Base-by-base conservation (phyloP, 1,284 basidiomycete species). In the Limonomyces culmigenus region DNA sequence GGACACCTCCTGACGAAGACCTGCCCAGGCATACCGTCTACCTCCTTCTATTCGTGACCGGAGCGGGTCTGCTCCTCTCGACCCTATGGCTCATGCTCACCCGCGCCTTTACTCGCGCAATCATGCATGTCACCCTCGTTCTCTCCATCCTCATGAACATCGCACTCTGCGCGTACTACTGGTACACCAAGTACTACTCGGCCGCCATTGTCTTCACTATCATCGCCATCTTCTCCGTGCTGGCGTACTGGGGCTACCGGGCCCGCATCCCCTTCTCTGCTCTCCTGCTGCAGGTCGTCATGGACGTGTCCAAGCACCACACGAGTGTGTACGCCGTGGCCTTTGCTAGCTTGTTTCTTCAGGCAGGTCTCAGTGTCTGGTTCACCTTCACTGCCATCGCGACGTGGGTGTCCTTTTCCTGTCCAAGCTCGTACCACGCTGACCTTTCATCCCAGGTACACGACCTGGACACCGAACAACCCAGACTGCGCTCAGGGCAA, bases 241-340 rank as follows among this genome's bases (percentile, higher is more conserved):
- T 77, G 14, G 61, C 74, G 4, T 83, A 83, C 56, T 77, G 62
- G 39, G 75, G 74, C 4, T 76, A 71, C 51, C 64, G 66, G 31
- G 64, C 68, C 4, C 67, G 84, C 17, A 89, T 92, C 38, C 85
- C 85, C 0, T 58, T 92, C 3, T 77, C 81, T 2, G 73, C 76
- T 14, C 55, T 88, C 5, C 63, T 89, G 4, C 64, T 91, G 3
- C 78, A 88, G 53, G 75, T 84, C 18, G 73, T 79, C 3, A 83
- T 88, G 61, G 83, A 87, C 46, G 67, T 87, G 29, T 68, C 79
- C 32, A 87, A 87, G 49, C 78, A 84, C 46, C 81, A 89, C 54
- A 71, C 65, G 39, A 75, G 73, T 32, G 83, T 88, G 17, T 89
- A 84, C 49, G 58, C 72, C n/a, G 78, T 88, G 12, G 79, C 78